These are phyloP conservation scores for Fraxinus nigra DNA, from an alignment of 305 asterid genomes.

Conservation along the genomic window DNA sequence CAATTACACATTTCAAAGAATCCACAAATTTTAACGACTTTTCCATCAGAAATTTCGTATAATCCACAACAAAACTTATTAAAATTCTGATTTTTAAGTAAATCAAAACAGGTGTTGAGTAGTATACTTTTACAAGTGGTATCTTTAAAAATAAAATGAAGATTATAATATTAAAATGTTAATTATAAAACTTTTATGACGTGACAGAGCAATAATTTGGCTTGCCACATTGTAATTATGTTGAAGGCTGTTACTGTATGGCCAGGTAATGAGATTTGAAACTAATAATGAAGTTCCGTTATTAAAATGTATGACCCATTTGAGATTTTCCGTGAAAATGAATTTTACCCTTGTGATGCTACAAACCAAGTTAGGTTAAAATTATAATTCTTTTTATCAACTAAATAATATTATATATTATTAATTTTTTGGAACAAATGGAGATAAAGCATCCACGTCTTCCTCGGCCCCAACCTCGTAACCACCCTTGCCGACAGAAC, in stretches of 20 bases:
- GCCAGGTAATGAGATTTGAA: neutral
- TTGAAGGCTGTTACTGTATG: neutral
- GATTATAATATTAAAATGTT: neutral
- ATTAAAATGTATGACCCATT: neutral
- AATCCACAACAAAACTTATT: neutral
- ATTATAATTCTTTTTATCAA: no score
- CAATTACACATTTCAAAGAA: no score
- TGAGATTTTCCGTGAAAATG: neutral
- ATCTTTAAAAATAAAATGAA: neutral
- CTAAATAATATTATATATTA: no score
- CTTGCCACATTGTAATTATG: neutral
- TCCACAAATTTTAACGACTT: neutral
- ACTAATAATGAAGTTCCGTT: neutral
- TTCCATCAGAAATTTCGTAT: no score
- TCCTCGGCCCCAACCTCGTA: neutral
- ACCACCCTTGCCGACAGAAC: neutral
- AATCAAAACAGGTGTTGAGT: neutral
- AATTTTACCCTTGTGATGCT: no score
- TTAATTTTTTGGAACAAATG: neutral
- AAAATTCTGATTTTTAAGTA: no score
- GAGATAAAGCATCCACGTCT: neutral
- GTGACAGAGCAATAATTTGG: neutral
- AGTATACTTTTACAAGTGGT: neutral
- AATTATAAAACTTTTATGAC: neutral
- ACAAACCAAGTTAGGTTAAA: neutral